A percentile compares a stretch with the other conserved stretches of the same genome.
phyloP scores from a whole-genome alignment of 163 green algal genomes.

The Volvox carteri region DNA sequence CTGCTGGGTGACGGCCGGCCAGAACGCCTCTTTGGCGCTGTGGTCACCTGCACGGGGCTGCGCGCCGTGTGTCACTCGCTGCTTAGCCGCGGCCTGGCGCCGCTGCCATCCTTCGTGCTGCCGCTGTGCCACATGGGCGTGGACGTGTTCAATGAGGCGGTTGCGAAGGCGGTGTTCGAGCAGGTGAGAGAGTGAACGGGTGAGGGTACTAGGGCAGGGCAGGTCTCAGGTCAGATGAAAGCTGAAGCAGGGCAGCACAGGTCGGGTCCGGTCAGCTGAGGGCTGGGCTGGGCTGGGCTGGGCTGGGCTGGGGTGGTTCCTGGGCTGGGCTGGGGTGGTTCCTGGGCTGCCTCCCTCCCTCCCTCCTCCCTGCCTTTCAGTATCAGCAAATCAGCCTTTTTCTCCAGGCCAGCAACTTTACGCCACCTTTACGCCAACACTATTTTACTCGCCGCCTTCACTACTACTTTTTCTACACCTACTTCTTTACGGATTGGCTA shows the following conservation, averaged over 20 bases:
- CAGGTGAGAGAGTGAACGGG: slow-evolving; percentile 6
- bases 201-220: background rate
- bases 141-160: slow-evolving; percentile 38
- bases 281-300: background rate
- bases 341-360: background rate
- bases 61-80: background rate
- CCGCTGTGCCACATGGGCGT: slow-evolving; percentile 7
- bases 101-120: slow-evolving; percentile 27
- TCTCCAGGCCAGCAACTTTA: no score
- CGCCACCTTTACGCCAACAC: no score
- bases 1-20: slow-evolving; percentile 5
- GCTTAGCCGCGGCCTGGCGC: slow-evolving; percentile 13
- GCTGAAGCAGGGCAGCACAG: background rate
- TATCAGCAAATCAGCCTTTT: no score
- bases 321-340: background rate
- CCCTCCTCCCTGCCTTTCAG: background rate
- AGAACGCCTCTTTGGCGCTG: background rate
- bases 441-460: no score
- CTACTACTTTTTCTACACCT: no score
- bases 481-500: no score
- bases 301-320: background rate
- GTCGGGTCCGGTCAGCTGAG: background rate
- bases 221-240: background rate
- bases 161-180: slow-evolving; percentile 24
- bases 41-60: background rate